These are phyloP conservation scores for Ilex aquifolium DNA, from an alignment of 257 asterid species.

Conservation along the genomic window DNA sequence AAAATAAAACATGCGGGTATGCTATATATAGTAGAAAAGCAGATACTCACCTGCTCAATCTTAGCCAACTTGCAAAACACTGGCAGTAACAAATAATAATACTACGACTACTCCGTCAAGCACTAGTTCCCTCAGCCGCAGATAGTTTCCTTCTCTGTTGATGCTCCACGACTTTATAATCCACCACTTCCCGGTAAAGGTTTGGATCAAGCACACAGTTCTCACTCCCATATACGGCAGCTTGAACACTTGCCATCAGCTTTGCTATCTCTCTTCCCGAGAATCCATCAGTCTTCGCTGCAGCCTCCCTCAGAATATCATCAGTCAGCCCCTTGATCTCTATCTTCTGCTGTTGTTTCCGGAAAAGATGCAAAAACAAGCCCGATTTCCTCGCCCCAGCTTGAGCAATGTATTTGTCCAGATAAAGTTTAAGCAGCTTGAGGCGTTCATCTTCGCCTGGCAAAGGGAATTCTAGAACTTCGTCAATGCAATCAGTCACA, in stretches of 20 bases:
- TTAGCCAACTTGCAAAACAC: too few relatives aligned
- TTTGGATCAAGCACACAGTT: conserved; percentile 64
- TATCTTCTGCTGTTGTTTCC: conserved; percentile 55
- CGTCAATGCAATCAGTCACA: conserved; percentile 87
- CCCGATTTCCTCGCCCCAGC: conserved; percentile 70
- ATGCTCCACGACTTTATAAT: conserved; percentile 89
- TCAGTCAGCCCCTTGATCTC: conserved; percentile 68
- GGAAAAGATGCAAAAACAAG: conserved; percentile 43
- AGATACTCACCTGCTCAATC: too few relatives aligned
- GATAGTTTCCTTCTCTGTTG: conserved; percentile 74
- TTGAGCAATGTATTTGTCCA: conserved; percentile 72
- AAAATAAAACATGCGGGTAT: too few relatives aligned
- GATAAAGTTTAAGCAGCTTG: conserved; percentile 67
- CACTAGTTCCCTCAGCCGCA: conserved; percentile 8
- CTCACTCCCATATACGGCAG: conserved; percentile 84
- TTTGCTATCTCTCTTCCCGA: conserved; percentile 94
- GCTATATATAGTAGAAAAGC: too few relatives aligned
- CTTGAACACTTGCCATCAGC: conserved; percentile 91
- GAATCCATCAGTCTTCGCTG: conserved; percentile 64
- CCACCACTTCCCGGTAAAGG: conserved; percentile 78
- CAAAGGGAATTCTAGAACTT: conserved; percentile 85
- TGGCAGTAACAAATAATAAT: too few relatives aligned
- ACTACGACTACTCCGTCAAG: conserved; percentile 9
- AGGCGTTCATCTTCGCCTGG: conserved; percentile 87
- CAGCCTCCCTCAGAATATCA: conserved; percentile 75